Percentiles rank a stretch among this genome's conserved stretches.
Evolutionary conservation across 225 moss, liverwort and hornwort species (phyloP).

Genomic region (Pseudisothecium myosuroides): DNA sequence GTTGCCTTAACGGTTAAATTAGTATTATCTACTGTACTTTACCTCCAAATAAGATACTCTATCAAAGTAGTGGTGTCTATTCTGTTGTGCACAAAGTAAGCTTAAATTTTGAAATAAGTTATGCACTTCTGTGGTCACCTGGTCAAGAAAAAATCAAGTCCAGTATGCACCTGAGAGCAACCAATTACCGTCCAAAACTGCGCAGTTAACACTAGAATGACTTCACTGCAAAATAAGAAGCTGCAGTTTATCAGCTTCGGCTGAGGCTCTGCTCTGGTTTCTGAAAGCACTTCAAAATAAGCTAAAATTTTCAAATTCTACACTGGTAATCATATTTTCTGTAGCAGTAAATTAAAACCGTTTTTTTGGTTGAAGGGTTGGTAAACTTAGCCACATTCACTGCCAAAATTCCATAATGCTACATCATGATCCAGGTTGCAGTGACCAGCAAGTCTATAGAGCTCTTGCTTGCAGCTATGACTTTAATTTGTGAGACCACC

Average conservation of each 20-base stretch:
- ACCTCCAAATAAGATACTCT: neutral
- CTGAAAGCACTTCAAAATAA: neutral
- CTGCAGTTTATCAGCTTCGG: neutral
- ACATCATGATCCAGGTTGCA: neutral
- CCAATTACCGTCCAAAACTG: too few relatives aligned
- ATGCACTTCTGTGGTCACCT: neutral
- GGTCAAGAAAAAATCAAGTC: too few relatives aligned
- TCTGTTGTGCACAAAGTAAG: neutral
- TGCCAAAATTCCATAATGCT: too few relatives aligned
- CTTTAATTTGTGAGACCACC: neutral
- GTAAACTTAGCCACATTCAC: too few relatives aligned
- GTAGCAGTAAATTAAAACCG: neutral
- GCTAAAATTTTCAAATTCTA: neutral
- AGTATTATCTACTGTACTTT: too few relatives aligned
- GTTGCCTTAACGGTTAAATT: too few relatives aligned
- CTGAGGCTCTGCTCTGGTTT: neutral
- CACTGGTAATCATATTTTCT: neutral
- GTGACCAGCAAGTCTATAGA: neutral
- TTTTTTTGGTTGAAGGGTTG: neutral
- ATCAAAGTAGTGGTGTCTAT: neutral
- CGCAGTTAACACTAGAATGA: neutral
- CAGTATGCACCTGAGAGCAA: too few relatives aligned
- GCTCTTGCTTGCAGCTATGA: neutral
- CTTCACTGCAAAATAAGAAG: neutral
- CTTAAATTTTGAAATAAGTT: neutral